Evolutionary conservation across 2,329 filamentous ascomycete species (phyloP).

Genomic region (Colletotrichum noveboracense): DNA sequence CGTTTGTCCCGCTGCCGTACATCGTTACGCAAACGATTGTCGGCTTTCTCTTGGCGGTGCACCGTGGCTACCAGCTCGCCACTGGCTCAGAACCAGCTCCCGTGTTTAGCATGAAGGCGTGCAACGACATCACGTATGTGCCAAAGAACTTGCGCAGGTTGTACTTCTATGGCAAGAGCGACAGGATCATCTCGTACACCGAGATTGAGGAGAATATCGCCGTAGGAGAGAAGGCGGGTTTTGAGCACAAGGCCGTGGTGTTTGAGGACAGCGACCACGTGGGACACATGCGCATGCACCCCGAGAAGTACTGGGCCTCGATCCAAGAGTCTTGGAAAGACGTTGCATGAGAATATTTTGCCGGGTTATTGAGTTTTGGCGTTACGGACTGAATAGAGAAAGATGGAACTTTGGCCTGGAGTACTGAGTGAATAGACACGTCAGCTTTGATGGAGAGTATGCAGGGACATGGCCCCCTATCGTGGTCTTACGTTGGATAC

Average conservation of each 20-base stretch:
- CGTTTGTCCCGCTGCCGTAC: slow-evolving; percentile 54
- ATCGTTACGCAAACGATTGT: slow-evolving; percentile 52
- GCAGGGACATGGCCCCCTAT: not conserved
- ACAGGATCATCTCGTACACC: slow-evolving; percentile 59
- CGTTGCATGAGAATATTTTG: not conserved
- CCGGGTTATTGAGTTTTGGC: not conserved
- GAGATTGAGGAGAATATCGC: slow-evolving; percentile 62
- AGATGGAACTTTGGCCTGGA: not conserved
- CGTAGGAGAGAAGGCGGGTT: slow-evolving; percentile 52
- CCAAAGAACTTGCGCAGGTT: slow-evolving; percentile 46
- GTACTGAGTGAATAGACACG: not conserved
- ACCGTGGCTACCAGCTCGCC: slow-evolving; percentile 37
- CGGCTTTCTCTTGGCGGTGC: slow-evolving; percentile 43
- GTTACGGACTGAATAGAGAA: not conserved
- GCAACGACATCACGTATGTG: slow-evolving; percentile 26
- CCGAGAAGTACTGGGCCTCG: slow-evolving; percentile 61
- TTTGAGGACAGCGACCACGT: slow-evolving; percentile 67
- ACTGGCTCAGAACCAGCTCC: slow-evolving; percentile 46
- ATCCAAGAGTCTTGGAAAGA: slow-evolving; percentile 36
- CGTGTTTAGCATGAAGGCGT: slow-evolving; percentile 19
- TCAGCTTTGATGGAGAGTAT: not conserved
- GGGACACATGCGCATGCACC: slow-evolving; percentile 63
- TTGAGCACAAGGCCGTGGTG: slow-evolving; percentile 50
- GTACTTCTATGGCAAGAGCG: slow-evolving; percentile 64
- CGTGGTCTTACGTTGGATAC: not conserved